These are phyloP conservation scores for Furcasterigmium furcatum DNA, from an alignment of 2,329 filamentous ascomycete genomes.

Conservation along the genomic window DNA sequence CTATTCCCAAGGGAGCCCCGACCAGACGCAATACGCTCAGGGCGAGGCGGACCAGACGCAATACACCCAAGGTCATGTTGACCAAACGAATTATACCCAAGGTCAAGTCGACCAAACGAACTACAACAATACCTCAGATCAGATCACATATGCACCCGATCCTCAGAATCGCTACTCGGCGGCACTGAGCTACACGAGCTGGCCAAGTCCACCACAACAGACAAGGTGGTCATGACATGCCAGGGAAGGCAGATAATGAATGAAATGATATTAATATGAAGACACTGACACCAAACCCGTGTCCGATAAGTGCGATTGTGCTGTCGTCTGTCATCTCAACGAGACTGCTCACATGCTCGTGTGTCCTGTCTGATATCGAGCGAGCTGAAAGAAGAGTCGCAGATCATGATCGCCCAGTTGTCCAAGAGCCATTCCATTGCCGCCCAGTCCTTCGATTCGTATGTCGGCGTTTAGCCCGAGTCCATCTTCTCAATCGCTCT, in stretches of 20 bases:
- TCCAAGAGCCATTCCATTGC: too few relatives aligned
- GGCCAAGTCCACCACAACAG: not conserved
- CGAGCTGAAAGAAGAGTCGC: too few relatives aligned
- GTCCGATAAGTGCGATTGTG: not conserved
- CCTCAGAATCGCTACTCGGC: not conserved
- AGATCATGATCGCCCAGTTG: too few relatives aligned
- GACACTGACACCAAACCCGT: not conserved
- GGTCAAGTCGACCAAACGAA: not conserved
- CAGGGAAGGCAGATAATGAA: not conserved
- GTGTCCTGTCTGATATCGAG: not conserved
- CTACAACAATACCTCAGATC: not conserved
- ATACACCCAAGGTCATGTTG: not conserved
- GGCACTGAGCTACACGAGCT: not conserved
- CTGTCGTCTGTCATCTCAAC: not conserved
- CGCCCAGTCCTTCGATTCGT: not conserved
- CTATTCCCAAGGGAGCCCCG: too few relatives aligned
- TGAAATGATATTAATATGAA: not conserved
- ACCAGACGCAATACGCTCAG: too few relatives aligned
- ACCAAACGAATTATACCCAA: not conserved
- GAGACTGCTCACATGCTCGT: not conserved
- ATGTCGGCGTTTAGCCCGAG: not conserved
- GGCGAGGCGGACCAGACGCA: too few relatives aligned
- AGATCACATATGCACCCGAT: not conserved
- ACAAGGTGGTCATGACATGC: not conserved
- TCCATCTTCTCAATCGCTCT: not conserved